Conservation (phyloP, 1,284 basidiomycete genomes). For the Ustanciosporium gigantosporum region DNA sequence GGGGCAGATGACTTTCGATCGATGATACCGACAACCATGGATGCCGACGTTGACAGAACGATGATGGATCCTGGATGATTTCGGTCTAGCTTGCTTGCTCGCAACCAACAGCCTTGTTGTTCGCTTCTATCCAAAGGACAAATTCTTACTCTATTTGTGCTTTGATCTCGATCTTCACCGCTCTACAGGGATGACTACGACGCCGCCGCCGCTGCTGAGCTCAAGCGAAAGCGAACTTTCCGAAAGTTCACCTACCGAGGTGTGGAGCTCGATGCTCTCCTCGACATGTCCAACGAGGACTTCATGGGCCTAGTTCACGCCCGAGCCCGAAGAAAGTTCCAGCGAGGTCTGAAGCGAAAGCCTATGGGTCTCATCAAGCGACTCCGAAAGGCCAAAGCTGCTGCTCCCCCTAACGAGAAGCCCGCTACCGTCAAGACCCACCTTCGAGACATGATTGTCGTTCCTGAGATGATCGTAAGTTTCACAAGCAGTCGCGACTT, state of each 20-base stretch:
- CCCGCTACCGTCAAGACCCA: conserved; percentile 98
- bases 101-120: too few species aligned
- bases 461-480: conserved; percentile 99
- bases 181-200: conserved; percentile 60
- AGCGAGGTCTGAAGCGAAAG: conserved; percentile 96
- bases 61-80: too few species aligned
- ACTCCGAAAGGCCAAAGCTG: conserved; percentile 98
- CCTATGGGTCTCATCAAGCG: conserved; percentile 99
- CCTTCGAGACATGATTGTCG: conserved; percentile 98
- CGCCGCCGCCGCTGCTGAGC: conserved; percentile 61
- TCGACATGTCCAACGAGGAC: conserved; percentile 88
- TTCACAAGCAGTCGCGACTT: too few species aligned
- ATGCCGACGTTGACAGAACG: too few species aligned
- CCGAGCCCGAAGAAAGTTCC: conserved; percentile 97
- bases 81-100: too few species aligned
- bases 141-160: too few species aligned
- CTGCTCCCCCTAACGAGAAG: conserved; percentile 97
- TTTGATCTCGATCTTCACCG: too few species aligned
- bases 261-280: conserved; percentile 82
- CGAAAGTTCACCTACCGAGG: conserved; percentile 98
- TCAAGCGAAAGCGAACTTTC: conserved; percentile 87
- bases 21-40: too few species aligned
- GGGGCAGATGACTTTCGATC: too few species aligned
- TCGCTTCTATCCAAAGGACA: too few species aligned
- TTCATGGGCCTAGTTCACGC: conserved; percentile 87